Conservation (phyloP, 2,329 filamentous ascomycete genomes). For the Uncinocarpus reesii region DNA sequence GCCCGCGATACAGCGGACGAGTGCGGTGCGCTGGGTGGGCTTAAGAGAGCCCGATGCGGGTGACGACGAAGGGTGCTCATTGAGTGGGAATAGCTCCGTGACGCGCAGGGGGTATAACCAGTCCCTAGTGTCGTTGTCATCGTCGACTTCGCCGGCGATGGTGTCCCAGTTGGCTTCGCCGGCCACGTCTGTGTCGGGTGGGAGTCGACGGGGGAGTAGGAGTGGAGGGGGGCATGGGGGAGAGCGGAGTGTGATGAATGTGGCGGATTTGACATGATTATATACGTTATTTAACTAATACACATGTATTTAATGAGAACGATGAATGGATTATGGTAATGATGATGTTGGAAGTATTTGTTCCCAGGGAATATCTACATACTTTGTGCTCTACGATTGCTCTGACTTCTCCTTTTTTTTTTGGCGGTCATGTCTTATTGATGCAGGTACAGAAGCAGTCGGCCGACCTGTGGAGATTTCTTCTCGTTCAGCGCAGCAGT, state of each 20-base stretch:
- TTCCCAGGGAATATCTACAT: not conserved
- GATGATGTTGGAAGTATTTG: not conserved
- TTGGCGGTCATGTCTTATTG: too few species aligned
- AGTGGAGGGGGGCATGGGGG: not conserved
- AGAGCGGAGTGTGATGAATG: constrained; percentile 10
- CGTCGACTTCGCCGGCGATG: too few species aligned
- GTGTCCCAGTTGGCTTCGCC: constrained; percentile 9
- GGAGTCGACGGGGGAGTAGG: constrained; percentile 6
- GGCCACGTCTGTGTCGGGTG: constrained; percentile 12
- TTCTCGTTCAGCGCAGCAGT: too few species aligned
- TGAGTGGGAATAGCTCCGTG: constrained; percentile 5
- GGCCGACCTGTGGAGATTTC: too few species aligned
- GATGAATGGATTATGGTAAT: constrained; percentile 1
- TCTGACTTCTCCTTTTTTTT: too few species aligned
- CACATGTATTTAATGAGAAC: constrained; percentile 8
- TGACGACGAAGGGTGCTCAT: not conserved
- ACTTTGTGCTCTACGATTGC: not conserved
- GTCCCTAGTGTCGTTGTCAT: not conserved
- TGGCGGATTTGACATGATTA: constrained; percentile 7
- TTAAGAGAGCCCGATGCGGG: not conserved
- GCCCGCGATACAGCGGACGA: not conserved
- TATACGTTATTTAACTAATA: not conserved
- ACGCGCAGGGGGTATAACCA: constrained; percentile 5
- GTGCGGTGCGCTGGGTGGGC: not conserved
- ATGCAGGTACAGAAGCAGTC: too few species aligned